Evolutionary conservation across 148 eudicot species (phyloP), one percentile per base, ranked within the genome.

Genomic region (Amaranthus palmeri): DNA sequence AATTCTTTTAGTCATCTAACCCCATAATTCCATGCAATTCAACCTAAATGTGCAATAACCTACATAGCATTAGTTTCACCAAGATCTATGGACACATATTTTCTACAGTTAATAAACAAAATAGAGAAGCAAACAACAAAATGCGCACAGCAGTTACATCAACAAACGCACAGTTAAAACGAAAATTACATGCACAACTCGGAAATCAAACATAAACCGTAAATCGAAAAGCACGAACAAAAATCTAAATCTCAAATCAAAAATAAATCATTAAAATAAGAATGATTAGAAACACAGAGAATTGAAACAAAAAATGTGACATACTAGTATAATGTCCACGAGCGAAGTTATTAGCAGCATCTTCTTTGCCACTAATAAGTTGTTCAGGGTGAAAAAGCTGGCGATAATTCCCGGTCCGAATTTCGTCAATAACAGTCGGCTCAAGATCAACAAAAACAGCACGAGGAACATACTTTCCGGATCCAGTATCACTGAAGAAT

Each of bases 341-440:
- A n/a, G 77, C 77, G 14, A 74, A 74, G 64, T 74, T 74, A 14
- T 74, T 74, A 65, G 77, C 77, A 8, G 77, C 77, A 46, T 74
- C 77, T 65, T 74, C 77, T 48, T 74, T 74, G 45, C 77, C 77
- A 18, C 64, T 74, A 64, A 74, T 74, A 25, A 74, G 64, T 64
- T 74, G 77, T 60, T 74, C 70, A 2, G 77, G 77, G 77, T 74
- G 77, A 45, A 74, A 74, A 10, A 74, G 77, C 36, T 74, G 77
- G 10, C 77, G 64, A 15, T 74, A 74, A 8, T 45, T 41, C 40
- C 77, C 77, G 15, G 77, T 74, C 8, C 77, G 70, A 54, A 74
- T 53, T 70, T 74, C 77, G 6, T 74, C 77, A 41, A 74, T 74
- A 17, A 74, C 77, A 18, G 77, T 74, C 4, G 77, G 77, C 12